Percentiles rank a stretch among this genome's conserved stretches.
Evolutionary conservation across 495 filamentous ascomycete genomes (phyloP).

Genomic region (Aspergillus funiculosus): DNA sequence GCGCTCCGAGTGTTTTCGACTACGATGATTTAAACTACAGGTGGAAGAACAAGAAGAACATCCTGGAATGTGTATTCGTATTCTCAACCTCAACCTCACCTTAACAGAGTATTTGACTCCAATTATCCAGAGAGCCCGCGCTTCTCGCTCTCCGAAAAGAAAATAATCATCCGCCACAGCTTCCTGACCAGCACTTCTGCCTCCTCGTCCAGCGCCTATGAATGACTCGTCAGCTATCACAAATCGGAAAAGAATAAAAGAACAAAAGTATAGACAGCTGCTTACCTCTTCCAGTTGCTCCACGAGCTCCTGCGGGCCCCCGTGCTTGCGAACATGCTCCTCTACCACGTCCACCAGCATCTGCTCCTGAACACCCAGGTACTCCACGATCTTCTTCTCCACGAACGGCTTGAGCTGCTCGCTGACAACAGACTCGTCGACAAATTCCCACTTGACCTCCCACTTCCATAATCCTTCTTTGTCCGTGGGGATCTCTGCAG

Average conservation of each 20-base stretch:
- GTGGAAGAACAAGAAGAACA: neutral
- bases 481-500: conserved; percentile 82
- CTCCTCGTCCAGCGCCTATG: conserved; percentile 87
- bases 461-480: conserved; percentile 85
- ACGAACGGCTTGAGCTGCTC: conserved; percentile 92
- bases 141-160: conserved; percentile 95
- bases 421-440: conserved; percentile 75
- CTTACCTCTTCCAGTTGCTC: conserved; percentile 77
- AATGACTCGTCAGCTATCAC: conserved; percentile 29
- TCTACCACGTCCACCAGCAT: conserved; percentile 90
- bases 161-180: conserved; percentile 97
- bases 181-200: conserved; percentile 92
- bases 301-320: conserved; percentile 71
- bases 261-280: conserved; percentile 16
- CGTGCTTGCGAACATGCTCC: conserved; percentile 74
- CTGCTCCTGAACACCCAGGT: conserved; percentile 93
- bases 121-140: conserved; percentile 66
- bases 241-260: conserved; percentile 1
- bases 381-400: conserved; percentile 97
- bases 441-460: conserved; percentile 89
- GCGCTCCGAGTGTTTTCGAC: conserved; percentile 21
- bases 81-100: neutral
- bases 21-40: neutral
- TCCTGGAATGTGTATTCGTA: too few relatives aligned
- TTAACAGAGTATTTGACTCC: neutral